These are phyloP conservation scores for Verbena officinalis DNA, from an alignment of 257 asterid species.

Conservation along the genomic window DNA sequence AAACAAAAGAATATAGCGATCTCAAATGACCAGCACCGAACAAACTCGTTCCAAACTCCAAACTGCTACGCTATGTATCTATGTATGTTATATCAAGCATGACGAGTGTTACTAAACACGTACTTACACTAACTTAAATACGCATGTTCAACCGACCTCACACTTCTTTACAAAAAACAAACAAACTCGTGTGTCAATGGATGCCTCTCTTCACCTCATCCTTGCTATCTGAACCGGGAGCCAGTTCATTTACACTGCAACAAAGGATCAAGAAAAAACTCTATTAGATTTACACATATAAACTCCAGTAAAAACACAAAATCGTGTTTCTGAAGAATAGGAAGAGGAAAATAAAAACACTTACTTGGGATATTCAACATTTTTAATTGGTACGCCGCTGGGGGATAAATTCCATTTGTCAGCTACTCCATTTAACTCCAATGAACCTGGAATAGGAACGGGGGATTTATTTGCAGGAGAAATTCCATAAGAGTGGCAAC, in stretches of 20 bases:
- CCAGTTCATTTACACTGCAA: constrained; percentile 32
- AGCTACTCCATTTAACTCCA: constrained; percentile 8
- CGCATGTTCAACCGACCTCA: background rate
- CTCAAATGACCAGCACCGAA: background rate
- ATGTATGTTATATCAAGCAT: constrained; percentile 20
- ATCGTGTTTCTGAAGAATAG: background rate
- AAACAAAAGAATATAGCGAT: background rate
- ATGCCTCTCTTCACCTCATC: constrained; percentile 22
- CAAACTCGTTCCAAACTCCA: background rate
- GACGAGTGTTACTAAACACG: background rate
- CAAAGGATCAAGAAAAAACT: background rate
- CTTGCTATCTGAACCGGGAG: constrained; percentile 29
- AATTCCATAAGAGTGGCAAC: constrained; percentile 34
- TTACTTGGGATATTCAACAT: constrained; percentile 35
- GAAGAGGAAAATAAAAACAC: constrained; percentile 6
- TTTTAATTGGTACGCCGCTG: constrained; percentile 19
- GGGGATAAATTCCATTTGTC: background rate
- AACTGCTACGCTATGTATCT: constrained; percentile 1
- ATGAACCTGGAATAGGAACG: constrained; percentile 15
- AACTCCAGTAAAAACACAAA: background rate
- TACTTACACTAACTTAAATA: background rate
- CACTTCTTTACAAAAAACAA: background rate
- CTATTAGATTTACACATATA: background rate
- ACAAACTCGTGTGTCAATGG: background rate
- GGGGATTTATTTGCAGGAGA: constrained; percentile 18